Conservation (phyloP, 768 basidiomycete species). For the Tulasnella sp. region DNA sequence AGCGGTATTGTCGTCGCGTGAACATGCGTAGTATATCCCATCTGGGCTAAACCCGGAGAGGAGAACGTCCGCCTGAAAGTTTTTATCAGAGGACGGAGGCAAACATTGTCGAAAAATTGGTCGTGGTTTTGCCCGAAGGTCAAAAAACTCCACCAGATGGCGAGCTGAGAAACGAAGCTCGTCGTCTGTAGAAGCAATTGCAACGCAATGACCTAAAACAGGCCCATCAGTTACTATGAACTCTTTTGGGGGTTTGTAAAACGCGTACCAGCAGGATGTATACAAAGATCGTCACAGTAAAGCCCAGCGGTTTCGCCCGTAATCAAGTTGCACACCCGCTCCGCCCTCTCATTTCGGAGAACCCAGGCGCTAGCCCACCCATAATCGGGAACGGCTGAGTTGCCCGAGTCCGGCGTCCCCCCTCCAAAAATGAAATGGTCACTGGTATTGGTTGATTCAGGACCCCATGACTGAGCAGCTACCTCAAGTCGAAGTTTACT, state of each 20-base stretch:
- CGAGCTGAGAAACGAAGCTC: background rate
- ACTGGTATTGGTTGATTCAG: background rate
- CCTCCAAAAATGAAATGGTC: background rate
- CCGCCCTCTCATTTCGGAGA: conserved; percentile 10
- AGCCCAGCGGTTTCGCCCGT: background rate
- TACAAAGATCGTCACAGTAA: conserved; percentile 1
- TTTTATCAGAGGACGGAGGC: background rate
- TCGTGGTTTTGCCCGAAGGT: background rate
- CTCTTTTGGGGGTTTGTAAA: background rate
- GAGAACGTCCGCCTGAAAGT: background rate
- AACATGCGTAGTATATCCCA: conserved; percentile 18
- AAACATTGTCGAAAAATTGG: conserved; percentile 3
- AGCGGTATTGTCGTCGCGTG: conserved; percentile 16
- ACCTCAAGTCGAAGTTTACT: background rate
- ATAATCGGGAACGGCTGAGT: background rate
- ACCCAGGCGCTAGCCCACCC: conserved; percentile 16
- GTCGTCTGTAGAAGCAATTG: conserved; percentile 12
- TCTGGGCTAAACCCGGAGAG: conserved; percentile 23
- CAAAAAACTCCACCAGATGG: conserved; percentile 20
- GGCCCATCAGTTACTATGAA: background rate
- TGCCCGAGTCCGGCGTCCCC: background rate
- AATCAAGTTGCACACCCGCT: conserved; percentile 8
- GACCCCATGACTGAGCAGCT: conserved; percentile 17
- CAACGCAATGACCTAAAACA: conserved; percentile 1
- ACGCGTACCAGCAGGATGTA: conserved; percentile 17